phyloP scores from a whole-genome alignment of 768 basidiomycete species.

The Cyclocybe cylindracea region DNA sequence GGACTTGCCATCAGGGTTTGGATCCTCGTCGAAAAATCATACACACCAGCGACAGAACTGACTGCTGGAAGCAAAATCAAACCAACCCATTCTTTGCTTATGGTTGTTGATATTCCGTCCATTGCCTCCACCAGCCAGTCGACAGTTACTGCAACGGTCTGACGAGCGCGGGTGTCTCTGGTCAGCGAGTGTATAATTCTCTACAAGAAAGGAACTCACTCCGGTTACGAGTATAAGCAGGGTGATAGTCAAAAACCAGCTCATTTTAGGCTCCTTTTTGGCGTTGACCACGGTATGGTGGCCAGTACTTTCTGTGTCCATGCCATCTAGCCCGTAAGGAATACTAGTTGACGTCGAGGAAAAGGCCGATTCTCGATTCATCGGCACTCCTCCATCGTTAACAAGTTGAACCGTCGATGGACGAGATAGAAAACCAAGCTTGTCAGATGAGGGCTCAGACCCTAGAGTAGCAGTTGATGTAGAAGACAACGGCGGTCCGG shows the following conservation, averaged over 20 bases:
- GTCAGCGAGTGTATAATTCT: background rate
- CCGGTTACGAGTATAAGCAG: conserved; percentile 62
- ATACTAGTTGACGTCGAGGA: conserved; percentile 9
- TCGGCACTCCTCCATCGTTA: conserved; percentile 9
- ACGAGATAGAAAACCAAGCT: conserved; percentile 5
- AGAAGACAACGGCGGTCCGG: conserved; percentile 14
- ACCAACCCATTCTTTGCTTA: conserved; percentile 89
- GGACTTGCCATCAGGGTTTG: conserved; percentile 1
- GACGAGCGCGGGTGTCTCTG: background rate
- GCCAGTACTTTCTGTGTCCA: background rate
- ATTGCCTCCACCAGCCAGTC: conserved; percentile 81
- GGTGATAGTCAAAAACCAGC: conserved; percentile 55
- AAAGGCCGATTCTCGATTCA: conserved; percentile 13
- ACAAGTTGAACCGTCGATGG: conserved; percentile 9
- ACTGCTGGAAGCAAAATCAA: conserved; percentile 88
- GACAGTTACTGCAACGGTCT: conserved; percentile 60
- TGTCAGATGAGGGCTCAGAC: conserved; percentile 6
- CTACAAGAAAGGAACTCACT: conserved; percentile 38
- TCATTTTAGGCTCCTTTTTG: conserved; percentile 53
- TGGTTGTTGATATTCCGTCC: conserved; percentile 67
- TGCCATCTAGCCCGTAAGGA: background rate
- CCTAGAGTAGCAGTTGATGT: conserved; percentile 16
- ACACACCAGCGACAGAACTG: conserved; percentile 70
- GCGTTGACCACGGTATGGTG: conserved; percentile 3
- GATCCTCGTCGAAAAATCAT: background rate